Percentiles rank a stretch among this genome's conserved stretches.
Conservation (phyloP, 2,329 filamentous ascomycete species). For the Curvularia sp. region DNA sequence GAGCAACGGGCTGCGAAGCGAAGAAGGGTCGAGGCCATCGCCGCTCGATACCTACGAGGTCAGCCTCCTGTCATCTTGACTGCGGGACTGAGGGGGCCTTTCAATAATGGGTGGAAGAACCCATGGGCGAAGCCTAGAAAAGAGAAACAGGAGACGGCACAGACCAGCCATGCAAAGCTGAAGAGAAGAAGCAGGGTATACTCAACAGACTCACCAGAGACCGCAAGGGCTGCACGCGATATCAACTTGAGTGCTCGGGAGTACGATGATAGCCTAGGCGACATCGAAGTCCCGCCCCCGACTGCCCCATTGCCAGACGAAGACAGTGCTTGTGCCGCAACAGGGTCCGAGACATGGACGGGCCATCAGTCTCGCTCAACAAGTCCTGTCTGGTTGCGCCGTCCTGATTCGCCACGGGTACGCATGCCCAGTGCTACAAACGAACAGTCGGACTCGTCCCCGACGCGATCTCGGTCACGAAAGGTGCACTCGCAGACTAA, state of each 20-base stretch:
- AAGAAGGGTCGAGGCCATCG: conserved; percentile 65
- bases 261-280: conserved; percentile 20
- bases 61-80: conserved; percentile 65
- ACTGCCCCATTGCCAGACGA: conserved; percentile 26
- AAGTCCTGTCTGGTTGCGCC: conserved; percentile 36
- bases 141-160: background rate
- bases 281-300: conserved; percentile 23
- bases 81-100: conserved; percentile 67
- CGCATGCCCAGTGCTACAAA: conserved; percentile 16
- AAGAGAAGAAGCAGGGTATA: background rate
- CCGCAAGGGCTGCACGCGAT: conserved; percentile 23
- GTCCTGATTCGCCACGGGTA: conserved; percentile 19
- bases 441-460: conserved; percentile 27
- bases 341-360: conserved; percentile 23
- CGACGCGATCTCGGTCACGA: conserved; percentile 27
- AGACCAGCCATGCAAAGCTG: background rate
- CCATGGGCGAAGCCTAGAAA: conserved; percentile 38
- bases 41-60: conserved; percentile 65
- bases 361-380: conserved; percentile 20
- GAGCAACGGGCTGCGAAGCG: conserved; percentile 61
- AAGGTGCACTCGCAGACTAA: conserved; percentile 12
- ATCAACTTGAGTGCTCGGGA: conserved; percentile 7
- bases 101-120: conserved; percentile 53
- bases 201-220: conserved; percentile 27
- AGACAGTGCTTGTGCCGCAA: conserved; percentile 16